phyloP scores from a whole-genome alignment of 2,329 filamentous ascomycete species.

The Pezicula carpinea region DNA sequence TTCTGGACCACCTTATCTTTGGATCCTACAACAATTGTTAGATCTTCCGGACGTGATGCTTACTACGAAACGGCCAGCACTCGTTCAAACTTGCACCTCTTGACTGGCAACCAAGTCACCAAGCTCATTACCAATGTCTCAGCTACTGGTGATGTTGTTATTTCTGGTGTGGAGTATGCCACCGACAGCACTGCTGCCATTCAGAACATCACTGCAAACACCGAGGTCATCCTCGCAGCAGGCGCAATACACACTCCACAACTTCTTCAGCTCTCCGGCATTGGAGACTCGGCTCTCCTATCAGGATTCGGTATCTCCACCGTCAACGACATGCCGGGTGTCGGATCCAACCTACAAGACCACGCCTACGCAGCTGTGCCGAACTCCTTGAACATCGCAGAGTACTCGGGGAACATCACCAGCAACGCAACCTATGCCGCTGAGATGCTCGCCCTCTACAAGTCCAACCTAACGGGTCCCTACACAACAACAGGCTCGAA shows the following conservation, averaged over 20 bases:
- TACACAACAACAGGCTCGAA: neutral
- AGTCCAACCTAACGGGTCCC: neutral
- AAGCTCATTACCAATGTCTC: neutral
- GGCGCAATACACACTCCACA: conserved; percentile 24
- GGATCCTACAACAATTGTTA: neutral
- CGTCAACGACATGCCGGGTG: conserved; percentile 32
- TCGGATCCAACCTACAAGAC: conserved; percentile 31
- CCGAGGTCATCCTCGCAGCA: conserved; percentile 31
- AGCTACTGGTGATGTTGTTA: neutral
- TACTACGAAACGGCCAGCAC: conserved; percentile 30
- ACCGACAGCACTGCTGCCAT: neutral
- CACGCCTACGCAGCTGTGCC: conserved; percentile 8
- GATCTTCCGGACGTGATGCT: conserved; percentile 32
- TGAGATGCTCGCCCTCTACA: neutral
- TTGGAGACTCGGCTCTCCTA: conserved; percentile 25
- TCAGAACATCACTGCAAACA: conserved; percentile 10
- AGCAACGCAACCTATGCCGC: neutral
- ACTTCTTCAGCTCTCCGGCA: conserved; percentile 15
- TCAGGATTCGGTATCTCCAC: conserved; percentile 25
- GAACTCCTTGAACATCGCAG: neutral
- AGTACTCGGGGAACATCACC: neutral
- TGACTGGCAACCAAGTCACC: conserved; percentile 3
- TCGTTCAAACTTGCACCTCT: conserved; percentile 17
- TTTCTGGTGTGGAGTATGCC: neutral
- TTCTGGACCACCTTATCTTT: neutral